Percentiles rank a stretch among this genome's conserved stretches.
Conservation (phyloP, 495 filamentous ascomycete species). For the Hypoxylon lenormandii region DNA sequence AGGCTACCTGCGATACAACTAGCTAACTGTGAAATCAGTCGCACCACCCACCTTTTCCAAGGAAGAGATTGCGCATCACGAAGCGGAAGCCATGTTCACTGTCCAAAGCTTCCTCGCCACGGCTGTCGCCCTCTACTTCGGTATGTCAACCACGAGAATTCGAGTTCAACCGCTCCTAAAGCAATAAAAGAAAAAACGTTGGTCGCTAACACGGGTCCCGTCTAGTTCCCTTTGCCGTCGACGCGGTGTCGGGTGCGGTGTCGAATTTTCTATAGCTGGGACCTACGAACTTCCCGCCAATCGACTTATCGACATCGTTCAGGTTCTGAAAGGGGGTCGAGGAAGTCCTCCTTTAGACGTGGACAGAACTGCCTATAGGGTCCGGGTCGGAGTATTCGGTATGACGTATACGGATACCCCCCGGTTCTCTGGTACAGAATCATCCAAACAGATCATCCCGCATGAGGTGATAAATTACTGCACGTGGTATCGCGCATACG, state of each 20-base stretch:
- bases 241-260: slow-evolving; percentile 78
- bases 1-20: background rate
- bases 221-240: slow-evolving; percentile 83
- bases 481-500: background rate
- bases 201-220: slow-evolving; percentile 14
- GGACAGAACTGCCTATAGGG: too few species aligned
- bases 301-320: too few species aligned
- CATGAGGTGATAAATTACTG: slow-evolving; percentile 8
- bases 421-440: slow-evolving; percentile 2
- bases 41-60: slow-evolving; percentile 63
- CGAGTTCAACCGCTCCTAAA: background rate
- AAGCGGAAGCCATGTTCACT: slow-evolving; percentile 76
- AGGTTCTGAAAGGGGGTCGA: too few species aligned
- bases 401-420: background rate
- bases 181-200: background rate
- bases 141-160: slow-evolving; percentile 63
- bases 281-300: slow-evolving; percentile 10
- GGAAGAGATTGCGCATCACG: slow-evolving; percentile 71
- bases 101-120: slow-evolving; percentile 71
- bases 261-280: slow-evolving; percentile 73
- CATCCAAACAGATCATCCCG: background rate
- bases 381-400: background rate
- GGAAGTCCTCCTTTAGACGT: background rate
- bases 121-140: slow-evolving; percentile 80
- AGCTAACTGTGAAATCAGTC: slow-evolving; percentile 47